These are phyloP conservation scores for Chlamydomonas applanata DNA, from an alignment of 139 green algal species.

Conservation along the genomic window DNA sequence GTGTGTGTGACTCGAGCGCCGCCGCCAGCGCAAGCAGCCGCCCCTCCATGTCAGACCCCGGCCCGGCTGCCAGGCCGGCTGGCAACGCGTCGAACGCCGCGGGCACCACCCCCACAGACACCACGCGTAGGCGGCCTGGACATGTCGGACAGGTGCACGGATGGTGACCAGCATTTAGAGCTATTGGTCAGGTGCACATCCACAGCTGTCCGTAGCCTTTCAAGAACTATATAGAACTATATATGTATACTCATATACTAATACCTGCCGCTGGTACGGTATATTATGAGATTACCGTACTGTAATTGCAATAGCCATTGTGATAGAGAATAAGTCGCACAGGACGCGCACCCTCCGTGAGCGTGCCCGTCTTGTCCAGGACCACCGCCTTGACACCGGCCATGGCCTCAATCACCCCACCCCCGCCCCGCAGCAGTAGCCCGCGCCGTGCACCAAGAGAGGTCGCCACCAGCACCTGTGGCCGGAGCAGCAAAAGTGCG, in stretches of 20 bases:
- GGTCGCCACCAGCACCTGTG: slow-evolving; percentile 81
- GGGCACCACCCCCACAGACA: slow-evolving; percentile 15
- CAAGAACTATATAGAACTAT: too few relatives aligned
- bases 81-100: slow-evolving; percentile 7
- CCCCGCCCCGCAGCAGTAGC: slow-evolving; percentile 83
- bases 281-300: too few relatives aligned
- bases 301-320: too few relatives aligned
- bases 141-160: slow-evolving; percentile 2
- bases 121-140: slow-evolving; percentile 39
- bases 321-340: too few relatives aligned
- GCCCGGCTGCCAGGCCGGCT: too few relatives aligned
- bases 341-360: slow-evolving; percentile 76
- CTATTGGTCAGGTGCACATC: neutral
- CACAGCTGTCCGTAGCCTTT: neutral
- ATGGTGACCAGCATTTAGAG: too few relatives aligned
- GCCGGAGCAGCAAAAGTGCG: too few relatives aligned
- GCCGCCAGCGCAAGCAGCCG: slow-evolving; percentile 68
- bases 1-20: slow-evolving; percentile 70
- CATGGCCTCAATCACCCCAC: slow-evolving; percentile 86
- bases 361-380: slow-evolving; percentile 97
- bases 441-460: slow-evolving; percentile 71
- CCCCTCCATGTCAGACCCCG: too few relatives aligned
- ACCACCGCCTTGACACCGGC: slow-evolving; percentile 55
- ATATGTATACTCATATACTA: too few relatives aligned
- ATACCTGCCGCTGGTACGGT: too few relatives aligned